Conservation (phyloP, 768 basidiomycete species). For the Cyathus striatus region DNA sequence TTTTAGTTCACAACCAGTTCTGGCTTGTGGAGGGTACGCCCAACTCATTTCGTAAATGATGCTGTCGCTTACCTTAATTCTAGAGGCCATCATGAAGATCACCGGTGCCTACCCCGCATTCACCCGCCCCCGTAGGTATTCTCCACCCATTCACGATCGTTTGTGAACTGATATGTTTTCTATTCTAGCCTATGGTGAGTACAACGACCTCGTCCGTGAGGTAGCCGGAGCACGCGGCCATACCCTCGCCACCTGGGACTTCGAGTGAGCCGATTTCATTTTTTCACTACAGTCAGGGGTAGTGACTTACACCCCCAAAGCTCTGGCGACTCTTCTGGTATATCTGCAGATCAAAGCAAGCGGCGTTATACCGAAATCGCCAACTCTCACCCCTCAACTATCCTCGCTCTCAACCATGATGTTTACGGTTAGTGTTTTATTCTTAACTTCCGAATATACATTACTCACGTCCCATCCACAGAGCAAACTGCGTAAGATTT, state of each 20-base stretch:
- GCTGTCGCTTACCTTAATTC: too few species aligned
- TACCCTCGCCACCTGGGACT: conserved; percentile 29
- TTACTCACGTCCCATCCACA: conserved; percentile 6
- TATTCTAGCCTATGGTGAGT: conserved; percentile 29
- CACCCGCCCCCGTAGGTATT: conserved; percentile 31
- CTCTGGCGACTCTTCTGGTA: conserved; percentile 32
- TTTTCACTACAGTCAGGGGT: neutral
- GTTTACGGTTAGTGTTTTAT: conserved; percentile 17
- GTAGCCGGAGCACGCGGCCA: conserved; percentile 20
- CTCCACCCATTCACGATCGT: neutral
- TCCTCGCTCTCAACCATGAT: conserved; percentile 38
- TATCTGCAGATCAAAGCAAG: conserved; percentile 20
- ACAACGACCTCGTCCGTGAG: conserved; percentile 29
- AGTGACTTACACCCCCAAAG: conserved; percentile 13
- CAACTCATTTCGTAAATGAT: too few species aligned
- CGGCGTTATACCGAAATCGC: conserved; percentile 19
- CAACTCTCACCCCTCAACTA: conserved; percentile 22
- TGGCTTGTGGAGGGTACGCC: conserved; percentile 23
- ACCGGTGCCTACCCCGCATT: conserved; percentile 32
- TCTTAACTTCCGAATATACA: neutral
- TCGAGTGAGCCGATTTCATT: conserved; percentile 20
- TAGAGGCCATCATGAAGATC: conserved; percentile 33
- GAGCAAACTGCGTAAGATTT: conserved; percentile 20
- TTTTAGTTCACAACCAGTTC: conserved; percentile 25
- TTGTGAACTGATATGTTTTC: neutral